Conservation (phyloP, 2,329 filamentous ascomycete genomes). For the Arthroderma sp. region DNA sequence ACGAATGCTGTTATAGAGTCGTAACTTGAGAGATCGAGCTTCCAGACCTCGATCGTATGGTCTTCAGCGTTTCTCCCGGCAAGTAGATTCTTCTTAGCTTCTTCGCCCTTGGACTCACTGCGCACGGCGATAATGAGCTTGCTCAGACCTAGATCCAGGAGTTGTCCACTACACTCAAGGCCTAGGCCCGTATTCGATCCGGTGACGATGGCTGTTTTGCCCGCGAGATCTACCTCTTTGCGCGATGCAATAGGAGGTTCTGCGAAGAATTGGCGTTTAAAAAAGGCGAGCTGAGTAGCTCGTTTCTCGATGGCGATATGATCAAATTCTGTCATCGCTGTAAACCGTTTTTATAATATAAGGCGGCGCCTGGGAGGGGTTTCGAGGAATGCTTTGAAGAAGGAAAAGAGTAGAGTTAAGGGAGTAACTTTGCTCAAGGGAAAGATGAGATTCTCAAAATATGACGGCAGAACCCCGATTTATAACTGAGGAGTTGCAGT, state of each 20-base stretch:
- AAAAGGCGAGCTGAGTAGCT: neutral
- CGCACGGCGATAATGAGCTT: slow-evolving; percentile 41
- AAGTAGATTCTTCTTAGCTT: slow-evolving; percentile 26
- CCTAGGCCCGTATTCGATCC: slow-evolving; percentile 42
- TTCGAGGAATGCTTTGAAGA: neutral
- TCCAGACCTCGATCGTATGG: slow-evolving; percentile 39
- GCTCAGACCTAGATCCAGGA: slow-evolving; percentile 31
- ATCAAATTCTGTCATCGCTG: neutral
- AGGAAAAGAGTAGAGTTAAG: too few species aligned
- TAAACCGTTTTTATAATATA: neutral
- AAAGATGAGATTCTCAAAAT: too few species aligned
- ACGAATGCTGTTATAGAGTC: slow-evolving; percentile 36
- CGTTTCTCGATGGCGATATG: neutral
- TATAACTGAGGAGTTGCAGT: too few species aligned
- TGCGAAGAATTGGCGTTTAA: neutral
- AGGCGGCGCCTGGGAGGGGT: too few species aligned
- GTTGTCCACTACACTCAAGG: slow-evolving; percentile 32
- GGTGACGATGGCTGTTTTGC: slow-evolving; percentile 38
- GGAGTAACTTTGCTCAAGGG: too few species aligned
- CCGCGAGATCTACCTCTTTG: slow-evolving; percentile 13
- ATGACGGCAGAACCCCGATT: too few species aligned
- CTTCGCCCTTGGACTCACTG: slow-evolving; percentile 33
- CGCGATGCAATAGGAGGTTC: neutral
- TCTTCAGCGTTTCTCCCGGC: slow-evolving; percentile 23
- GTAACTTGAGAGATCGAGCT: slow-evolving; percentile 40